phyloP scores from a whole-genome alignment of 306 rosid species.

The Quercus alba region DNA sequence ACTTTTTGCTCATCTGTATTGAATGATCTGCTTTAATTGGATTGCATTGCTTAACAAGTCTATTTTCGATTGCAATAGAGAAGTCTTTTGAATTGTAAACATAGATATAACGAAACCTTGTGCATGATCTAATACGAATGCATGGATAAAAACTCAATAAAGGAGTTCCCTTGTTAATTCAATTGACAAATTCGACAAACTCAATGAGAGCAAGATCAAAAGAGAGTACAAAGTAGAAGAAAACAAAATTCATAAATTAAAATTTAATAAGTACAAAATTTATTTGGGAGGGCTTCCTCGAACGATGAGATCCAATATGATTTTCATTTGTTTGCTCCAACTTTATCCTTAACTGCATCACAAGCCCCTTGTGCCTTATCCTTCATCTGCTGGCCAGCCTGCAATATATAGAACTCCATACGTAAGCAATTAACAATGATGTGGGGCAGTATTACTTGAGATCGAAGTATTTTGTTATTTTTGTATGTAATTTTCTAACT shows the following conservation, averaged over 20 bases:
- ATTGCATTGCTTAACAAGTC: neutral
- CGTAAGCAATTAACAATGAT: neutral
- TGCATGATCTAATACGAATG: neutral
- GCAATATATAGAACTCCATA: neutral
- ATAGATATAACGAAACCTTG: neutral
- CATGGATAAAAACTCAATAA: neutral
- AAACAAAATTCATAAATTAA: neutral
- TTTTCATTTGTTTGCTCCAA: constrained; percentile 28
- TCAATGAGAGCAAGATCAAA: neutral
- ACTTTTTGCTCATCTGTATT: neutral
- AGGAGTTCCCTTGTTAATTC: neutral
- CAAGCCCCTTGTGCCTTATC: constrained; percentile 27
- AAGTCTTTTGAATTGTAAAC: neutral
- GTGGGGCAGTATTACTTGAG: neutral
- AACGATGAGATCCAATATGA: neutral
- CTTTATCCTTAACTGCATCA: constrained; percentile 15
- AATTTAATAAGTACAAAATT: neutral
- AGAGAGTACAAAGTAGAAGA: neutral
- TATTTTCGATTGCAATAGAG: neutral
- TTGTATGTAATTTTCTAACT: neutral
- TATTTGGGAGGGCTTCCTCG: neutral
- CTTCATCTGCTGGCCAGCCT: constrained; percentile 40
- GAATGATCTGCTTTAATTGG: neutral
- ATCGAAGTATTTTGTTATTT: neutral
- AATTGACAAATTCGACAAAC: neutral